Conservation (phyloP, 257 asterid species). For the Verbascum thapsus region DNA sequence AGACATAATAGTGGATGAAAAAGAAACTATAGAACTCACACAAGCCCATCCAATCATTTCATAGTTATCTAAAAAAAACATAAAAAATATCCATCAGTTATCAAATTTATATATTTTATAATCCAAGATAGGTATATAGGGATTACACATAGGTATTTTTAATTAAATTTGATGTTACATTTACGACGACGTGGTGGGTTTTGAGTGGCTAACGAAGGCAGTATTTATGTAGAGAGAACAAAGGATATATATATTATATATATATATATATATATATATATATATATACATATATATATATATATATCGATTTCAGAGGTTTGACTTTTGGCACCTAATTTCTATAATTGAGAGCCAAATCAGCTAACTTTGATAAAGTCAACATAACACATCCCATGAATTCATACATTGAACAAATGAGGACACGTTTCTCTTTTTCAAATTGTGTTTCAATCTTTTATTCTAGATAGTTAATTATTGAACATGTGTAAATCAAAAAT, state of each 20-base stretch:
- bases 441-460: too few relatives aligned
- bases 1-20: slow-evolving; percentile 15
- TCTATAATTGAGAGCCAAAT: not conserved
- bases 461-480: too few relatives aligned
- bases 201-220: slow-evolving; percentile 19
- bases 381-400: slow-evolving; percentile 2
- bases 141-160: not conserved
- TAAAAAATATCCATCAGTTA: too few relatives aligned
- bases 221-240: not conserved
- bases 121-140: not conserved
- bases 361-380: slow-evolving; percentile 16
- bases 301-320: too few relatives aligned
- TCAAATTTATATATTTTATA: too few relatives aligned
- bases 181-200: slow-evolving; percentile 10
- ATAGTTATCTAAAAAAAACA: too few relatives aligned
- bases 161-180: slow-evolving; percentile 26
- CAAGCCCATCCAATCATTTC: slow-evolving; percentile 18
- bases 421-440: too few relatives aligned
- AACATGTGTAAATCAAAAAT: too few relatives aligned
- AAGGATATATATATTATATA: slow-evolving; percentile 15
- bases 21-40: not conserved
- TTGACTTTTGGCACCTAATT: slow-evolving; percentile 20
- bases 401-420: too few relatives aligned
- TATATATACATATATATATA: too few relatives aligned
- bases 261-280: too few relatives aligned